Evolutionary conservation across 495 filamentous ascomycete genomes (phyloP).

Genomic region (Penicillium simplicissimum): DNA sequence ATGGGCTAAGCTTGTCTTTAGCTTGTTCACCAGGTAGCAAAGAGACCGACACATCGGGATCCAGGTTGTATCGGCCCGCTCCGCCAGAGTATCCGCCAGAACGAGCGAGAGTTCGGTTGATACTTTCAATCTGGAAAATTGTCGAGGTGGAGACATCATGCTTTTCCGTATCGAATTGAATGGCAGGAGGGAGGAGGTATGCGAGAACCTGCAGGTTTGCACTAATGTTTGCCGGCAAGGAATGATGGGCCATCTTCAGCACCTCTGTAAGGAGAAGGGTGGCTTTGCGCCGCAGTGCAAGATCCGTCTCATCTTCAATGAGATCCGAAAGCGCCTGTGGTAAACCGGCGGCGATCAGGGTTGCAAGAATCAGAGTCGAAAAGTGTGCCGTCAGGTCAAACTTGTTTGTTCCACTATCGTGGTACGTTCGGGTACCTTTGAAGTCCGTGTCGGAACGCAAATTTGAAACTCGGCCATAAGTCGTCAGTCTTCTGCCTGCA

Average conservation of each 20-base stretch:
- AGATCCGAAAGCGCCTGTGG: conserved; percentile 64
- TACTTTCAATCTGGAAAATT: conserved; percentile 96
- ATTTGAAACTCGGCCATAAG: conserved; percentile 88
- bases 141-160: conserved; percentile 79
- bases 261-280: conserved; percentile 89
- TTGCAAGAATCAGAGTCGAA: conserved; percentile 82
- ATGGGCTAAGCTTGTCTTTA: conserved; percentile 68
- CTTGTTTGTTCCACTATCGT: conserved; percentile 65
- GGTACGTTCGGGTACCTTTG: conserved; percentile 37
- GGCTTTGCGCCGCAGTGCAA: conserved; percentile 81
- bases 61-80: conserved; percentile 45
- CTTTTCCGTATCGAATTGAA: conserved; percentile 66
- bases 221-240: conserved; percentile 78
- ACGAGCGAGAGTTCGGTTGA: conserved; percentile 89
- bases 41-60: conserved; percentile 47
- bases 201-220: conserved; percentile 81
- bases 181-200: conserved; percentile 72
- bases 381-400: conserved; percentile 92
- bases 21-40: conserved; percentile 57
- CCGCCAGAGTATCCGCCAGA: conserved; percentile 53
- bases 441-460: conserved; percentile 66
- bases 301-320: conserved; percentile 70
- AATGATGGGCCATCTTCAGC: conserved; percentile 80
- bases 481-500: conserved; percentile 88
- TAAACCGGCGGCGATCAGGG: conserved; percentile 81